Base-by-base conservation (phyloP, 139 green algal species). In the Chlamydomonas sphaeroides region DNA sequence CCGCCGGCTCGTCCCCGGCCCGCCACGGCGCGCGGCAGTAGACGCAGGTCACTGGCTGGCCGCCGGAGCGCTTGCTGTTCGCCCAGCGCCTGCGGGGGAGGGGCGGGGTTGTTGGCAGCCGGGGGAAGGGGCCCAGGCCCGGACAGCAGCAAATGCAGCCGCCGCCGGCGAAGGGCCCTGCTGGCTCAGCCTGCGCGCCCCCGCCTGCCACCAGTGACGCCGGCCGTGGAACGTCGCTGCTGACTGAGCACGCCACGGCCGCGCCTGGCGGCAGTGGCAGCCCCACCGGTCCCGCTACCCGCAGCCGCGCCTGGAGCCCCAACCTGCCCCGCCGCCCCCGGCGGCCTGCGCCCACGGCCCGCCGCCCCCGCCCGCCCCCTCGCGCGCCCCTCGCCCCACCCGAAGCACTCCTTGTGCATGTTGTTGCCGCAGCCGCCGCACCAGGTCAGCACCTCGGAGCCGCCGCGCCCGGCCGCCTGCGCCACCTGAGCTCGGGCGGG, bases 361-460 rank as follows among this genome's bases (percentile, higher is more conserved):
- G 25, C 56, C 23, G 18, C n/a, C 56, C 7, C 65, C 65, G 35
- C 15, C 65, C 35, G 17, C 35, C 38, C 66, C 21, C 38, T 5
- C 35, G 33, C 7, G 20, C 4, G 38, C 6, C 25, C 23, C 36
- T 8, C 42, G n/a, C 68, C 72, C 25, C 57, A 80, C 74, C 36
- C 48, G 61, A 89, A 90, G 89, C 89, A 93, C 35, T 79, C 69
- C 45, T 56, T 68, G 72, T 93, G 89, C 32, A 92, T 78, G 84
- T 92, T 93, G 78, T 93, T 93, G 76, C 88, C 88, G 66, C 89
- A 93, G 3, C 45, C 53, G 42, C 59, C 56, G 69, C 88, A 93
- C 56, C 84, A 91, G n/a, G 85, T 76, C 18, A 87, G 25, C 25
- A 84, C 79, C 53, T 91, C 85, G 68, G 30, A 33, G 25, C 71